A percentile compares a stretch with the other conserved stretches of the same genome.
phyloP scores from a whole-genome alignment of 2,329 filamentous ascomycete genomes.

The Cladosporium phlei region DNA sequence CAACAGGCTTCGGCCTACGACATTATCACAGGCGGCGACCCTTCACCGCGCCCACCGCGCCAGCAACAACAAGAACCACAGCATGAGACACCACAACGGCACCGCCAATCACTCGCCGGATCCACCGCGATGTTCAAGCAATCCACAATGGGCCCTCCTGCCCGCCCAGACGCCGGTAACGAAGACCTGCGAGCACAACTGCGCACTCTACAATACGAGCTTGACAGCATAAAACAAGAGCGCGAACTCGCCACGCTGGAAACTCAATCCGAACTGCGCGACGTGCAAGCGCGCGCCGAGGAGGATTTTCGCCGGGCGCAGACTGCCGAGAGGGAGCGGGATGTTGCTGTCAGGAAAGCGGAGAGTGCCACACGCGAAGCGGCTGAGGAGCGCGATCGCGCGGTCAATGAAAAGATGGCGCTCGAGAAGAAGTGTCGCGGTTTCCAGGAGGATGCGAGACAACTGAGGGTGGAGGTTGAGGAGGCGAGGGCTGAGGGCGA shows the following conservation, averaged over 20 bases:
- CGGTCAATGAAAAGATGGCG: slow-evolving; percentile 51
- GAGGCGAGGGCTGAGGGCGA: slow-evolving; percentile 65
- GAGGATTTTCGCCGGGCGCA: slow-evolving; percentile 69
- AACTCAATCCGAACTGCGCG: slow-evolving; percentile 78
- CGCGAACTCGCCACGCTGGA: slow-evolving; percentile 73
- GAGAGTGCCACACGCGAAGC: slow-evolving; percentile 52
- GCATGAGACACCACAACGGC: too few relatives aligned
- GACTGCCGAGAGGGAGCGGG: slow-evolving; percentile 49
- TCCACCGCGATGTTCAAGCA: slow-evolving; percentile 32
- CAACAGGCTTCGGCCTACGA: slow-evolving; percentile 42
- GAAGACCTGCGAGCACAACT: slow-evolving; percentile 87
- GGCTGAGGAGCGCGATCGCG: slow-evolving; percentile 50
- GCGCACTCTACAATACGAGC: slow-evolving; percentile 79
- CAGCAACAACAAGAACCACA: too few relatives aligned
- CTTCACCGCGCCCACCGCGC: slow-evolving; percentile 24
- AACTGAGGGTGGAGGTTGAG: slow-evolving; percentile 74
- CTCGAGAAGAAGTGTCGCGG: slow-evolving; percentile 53
- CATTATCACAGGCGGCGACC: slow-evolving; percentile 43
- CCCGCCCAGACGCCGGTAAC: slow-evolving; percentile 42
- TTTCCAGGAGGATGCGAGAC: slow-evolving; percentile 64
- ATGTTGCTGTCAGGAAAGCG: slow-evolving; percentile 50
- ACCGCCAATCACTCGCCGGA: slow-evolving; percentile 28
- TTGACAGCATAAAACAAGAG: slow-evolving; percentile 83
- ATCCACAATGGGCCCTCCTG: slow-evolving; percentile 28
- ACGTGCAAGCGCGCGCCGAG: slow-evolving; percentile 74